Percentiles rank a stretch among this genome's conserved stretches.
Evolutionary conservation across 2,329 filamentous ascomycete genomes (phyloP).

Genomic region (Fusarium sp.): DNA sequence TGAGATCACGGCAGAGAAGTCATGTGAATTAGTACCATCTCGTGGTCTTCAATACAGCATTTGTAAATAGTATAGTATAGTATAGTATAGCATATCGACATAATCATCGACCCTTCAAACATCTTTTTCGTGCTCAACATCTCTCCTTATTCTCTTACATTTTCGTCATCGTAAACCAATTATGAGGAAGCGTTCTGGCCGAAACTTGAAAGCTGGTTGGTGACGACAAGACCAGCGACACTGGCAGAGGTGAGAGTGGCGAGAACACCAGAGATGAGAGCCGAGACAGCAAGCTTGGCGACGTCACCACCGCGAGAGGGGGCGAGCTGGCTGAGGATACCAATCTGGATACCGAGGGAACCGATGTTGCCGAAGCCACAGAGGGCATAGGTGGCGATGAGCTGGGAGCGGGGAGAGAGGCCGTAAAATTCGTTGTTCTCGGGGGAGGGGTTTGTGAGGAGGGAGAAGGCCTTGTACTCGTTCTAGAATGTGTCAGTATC

Average conservation of each 20-base stretch:
- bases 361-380: slow-evolving; percentile 89
- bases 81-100: slow-evolving; percentile 19
- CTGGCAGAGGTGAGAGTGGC: slow-evolving; percentile 81
- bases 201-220: slow-evolving; percentile 51
- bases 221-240: slow-evolving; percentile 80
- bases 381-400: slow-evolving; percentile 87
- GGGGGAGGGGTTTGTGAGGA: slow-evolving; percentile 65
- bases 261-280: slow-evolving; percentile 79
- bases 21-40: slow-evolving; percentile 16
- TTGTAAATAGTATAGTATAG: slow-evolving; percentile 10
- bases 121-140: too few species aligned
- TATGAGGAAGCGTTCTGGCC: slow-evolving; percentile 2
- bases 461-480: slow-evolving; percentile 78
- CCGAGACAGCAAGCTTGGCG: slow-evolving; percentile 77
- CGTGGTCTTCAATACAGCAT: slow-evolving; percentile 20
- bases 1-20: background rate
- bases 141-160: slow-evolving; percentile 1
- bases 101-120: slow-evolving; percentile 4
- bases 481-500: slow-evolving; percentile 57
- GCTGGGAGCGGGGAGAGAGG: slow-evolving; percentile 74
- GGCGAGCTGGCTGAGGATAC: slow-evolving; percentile 83
- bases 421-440: slow-evolving; percentile 56
- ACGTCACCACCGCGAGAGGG: slow-evolving; percentile 79
- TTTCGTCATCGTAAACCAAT: background rate
- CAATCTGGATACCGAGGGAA: slow-evolving; percentile 88